These are phyloP conservation scores for Calonectria pseudoreteaudii DNA, from an alignment of 2,329 filamentous ascomycete species.

Conservation along the genomic window DNA sequence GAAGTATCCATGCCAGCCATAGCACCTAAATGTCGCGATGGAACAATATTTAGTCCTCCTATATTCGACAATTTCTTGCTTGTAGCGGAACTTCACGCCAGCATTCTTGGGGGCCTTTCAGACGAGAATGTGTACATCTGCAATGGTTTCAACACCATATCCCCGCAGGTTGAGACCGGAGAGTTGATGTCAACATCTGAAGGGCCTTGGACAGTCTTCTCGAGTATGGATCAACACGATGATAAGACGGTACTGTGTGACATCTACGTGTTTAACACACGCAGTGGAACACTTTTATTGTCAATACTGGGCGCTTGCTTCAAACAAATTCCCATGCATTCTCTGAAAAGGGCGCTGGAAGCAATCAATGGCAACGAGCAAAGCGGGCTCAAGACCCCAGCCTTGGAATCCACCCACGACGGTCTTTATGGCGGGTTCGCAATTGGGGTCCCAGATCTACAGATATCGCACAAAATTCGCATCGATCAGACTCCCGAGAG, in stretches of 20 bases:
- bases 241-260: not conserved
- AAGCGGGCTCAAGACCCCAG: too few relatives aligned
- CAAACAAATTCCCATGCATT: not conserved
- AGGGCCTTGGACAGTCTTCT: not conserved
- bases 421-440: not conserved
- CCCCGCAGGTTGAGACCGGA: not conserved
- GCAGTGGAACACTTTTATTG: not conserved
- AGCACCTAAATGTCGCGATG: not conserved
- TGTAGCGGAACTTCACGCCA: not conserved
- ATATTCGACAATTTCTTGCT: conserved; percentile 4
- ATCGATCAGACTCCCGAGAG: not conserved
- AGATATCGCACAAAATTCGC: not conserved
- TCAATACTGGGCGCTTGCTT: not conserved
- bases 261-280: not conserved
- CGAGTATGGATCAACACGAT: not conserved
- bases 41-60: not conserved
- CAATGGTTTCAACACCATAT: not conserved
- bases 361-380: not conserved
- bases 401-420: not conserved
- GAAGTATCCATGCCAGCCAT: not conserved
- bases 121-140: not conserved
- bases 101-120: not conserved
- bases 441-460: not conserved
- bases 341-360: not conserved
- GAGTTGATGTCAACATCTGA: not conserved